Evolutionary conservation across 129 eudicot species (phyloP).

Genomic region (Apium graveolens): DNA sequence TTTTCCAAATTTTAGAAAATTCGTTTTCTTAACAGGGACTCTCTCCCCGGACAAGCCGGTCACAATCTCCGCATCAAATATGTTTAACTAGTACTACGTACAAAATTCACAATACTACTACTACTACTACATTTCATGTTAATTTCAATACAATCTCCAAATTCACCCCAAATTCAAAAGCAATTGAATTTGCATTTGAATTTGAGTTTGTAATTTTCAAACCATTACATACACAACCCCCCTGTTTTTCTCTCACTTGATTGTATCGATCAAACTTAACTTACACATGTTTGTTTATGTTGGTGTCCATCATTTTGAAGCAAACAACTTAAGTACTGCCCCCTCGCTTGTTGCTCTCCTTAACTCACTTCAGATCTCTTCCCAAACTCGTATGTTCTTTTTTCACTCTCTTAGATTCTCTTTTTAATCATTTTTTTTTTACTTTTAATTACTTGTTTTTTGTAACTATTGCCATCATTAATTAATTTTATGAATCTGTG

Average conservation of each 20-base stretch:
- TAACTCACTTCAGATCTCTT: neutral
- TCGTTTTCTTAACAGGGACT: too few relatives aligned
- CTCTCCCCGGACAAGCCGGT: constrained; percentile 1
- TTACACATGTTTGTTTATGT: neutral
- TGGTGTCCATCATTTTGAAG: neutral
- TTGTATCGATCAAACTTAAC: neutral
- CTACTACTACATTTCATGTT: neutral
- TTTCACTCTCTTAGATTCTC: too few relatives aligned
- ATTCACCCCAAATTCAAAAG: neutral
- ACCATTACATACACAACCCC: neutral
- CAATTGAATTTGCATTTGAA: neutral
- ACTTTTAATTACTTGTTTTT: neutral
- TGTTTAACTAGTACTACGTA: neutral
- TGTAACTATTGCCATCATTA: neutral
- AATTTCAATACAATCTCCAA: neutral
- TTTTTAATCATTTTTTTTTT: too few relatives aligned
- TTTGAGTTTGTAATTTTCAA: neutral
- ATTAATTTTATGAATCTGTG: too few relatives aligned
- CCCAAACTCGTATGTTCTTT: too few relatives aligned
- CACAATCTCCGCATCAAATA: neutral
- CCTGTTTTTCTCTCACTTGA: neutral
- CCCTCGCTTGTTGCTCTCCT: neutral
- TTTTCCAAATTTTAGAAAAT: too few relatives aligned
- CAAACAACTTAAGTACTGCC: neutral
- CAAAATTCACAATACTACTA: too few relatives aligned